Conservation (phyloP, 345 rosid genomes). For the Erucastrum elatum region DNA sequence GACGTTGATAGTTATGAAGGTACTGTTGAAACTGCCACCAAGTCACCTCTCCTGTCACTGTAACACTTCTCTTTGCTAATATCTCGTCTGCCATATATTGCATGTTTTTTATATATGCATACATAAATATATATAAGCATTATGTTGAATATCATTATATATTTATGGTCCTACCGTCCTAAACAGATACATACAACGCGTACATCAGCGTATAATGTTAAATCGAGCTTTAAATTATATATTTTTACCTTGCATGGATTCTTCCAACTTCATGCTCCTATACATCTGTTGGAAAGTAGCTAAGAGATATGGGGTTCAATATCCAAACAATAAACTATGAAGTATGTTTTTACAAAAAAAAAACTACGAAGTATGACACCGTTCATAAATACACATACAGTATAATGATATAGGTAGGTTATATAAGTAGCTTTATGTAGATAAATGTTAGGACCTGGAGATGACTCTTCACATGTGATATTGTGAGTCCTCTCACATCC, state of each 20-base stretch:
- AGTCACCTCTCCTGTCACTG: conserved; percentile 36
- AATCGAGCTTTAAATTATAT: neutral
- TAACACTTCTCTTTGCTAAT: conserved; percentile 39
- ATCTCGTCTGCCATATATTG: conserved; percentile 34
- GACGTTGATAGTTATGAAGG: conserved; percentile 36
- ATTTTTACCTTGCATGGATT: conserved; percentile 35
- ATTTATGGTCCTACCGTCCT: neutral
- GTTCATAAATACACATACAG: neutral
- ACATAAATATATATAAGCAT: neutral
- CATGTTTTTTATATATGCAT: neutral
- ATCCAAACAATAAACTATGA: neutral
- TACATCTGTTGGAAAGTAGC: conserved; percentile 29
- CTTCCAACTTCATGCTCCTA: conserved; percentile 38
- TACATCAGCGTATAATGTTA: neutral
- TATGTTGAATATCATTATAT: neutral
- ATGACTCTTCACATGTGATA: conserved; percentile 86
- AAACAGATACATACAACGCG: neutral
- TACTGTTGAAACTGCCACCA: conserved; percentile 42
- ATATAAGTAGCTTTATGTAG: neutral
- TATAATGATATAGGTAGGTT: neutral
- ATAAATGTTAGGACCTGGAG: conserved; percentile 53
- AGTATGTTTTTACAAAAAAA: neutral
- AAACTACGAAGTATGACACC: neutral
- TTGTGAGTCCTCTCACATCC: conserved; percentile 77
- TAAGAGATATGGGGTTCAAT: neutral